Evolutionary conservation across 2,329 filamentous ascomycete species (phyloP), one percentile per base, ranked within the genome.

Genomic region (Calonectria multiphialidica): DNA sequence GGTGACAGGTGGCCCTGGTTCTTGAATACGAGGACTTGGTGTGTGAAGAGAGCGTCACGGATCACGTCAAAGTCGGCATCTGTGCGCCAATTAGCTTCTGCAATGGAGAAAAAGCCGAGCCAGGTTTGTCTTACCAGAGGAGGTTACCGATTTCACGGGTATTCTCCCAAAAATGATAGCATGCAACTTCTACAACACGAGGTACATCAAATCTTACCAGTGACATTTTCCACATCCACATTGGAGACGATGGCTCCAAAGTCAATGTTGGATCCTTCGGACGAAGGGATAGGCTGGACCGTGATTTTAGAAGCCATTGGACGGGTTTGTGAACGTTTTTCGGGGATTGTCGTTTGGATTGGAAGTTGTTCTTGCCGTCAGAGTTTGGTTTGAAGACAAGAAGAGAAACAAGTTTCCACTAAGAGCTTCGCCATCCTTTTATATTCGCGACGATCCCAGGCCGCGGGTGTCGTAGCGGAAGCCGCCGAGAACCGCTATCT

Each of bases 1-100:
- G 94, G 92, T 0, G 92, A 90, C 28, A 93, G 85, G 49, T 89
- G 86, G 50, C 85, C 79, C 80, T 95, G 93, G 79, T 90, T 86
- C 81, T 93, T 95, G 84, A 96, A 89, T 33, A 95, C 88, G 13
- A 95, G 86, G 16, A 95, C 89, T 72, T 93, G 92, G 79, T 93
- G 85, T 15, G 84, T 87, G 86, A 93, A 95, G 5, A 95, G 88
- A 1, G 93, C 90, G 21, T 91, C 83, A 71, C 88, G 89, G 78
- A 96, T 91, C 23, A 87, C 81, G 9, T 87, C 84, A 80, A 94
- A 95, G 78, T 93, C 91, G 75, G 86, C 86, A 75, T 94, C 92
- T 90, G 74, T 28, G 9, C 44, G 55, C 35, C 28, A 21, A 66
- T 82, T 68, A 81, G 77, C 47, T 12, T 44, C 64, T 69, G 71